A percentile compares a stretch with the other conserved stretches of the same genome.
Evolutionary conservation across 2,329 filamentous ascomycete genomes (phyloP).

Genomic region (Aspergillus texensis): DNA sequence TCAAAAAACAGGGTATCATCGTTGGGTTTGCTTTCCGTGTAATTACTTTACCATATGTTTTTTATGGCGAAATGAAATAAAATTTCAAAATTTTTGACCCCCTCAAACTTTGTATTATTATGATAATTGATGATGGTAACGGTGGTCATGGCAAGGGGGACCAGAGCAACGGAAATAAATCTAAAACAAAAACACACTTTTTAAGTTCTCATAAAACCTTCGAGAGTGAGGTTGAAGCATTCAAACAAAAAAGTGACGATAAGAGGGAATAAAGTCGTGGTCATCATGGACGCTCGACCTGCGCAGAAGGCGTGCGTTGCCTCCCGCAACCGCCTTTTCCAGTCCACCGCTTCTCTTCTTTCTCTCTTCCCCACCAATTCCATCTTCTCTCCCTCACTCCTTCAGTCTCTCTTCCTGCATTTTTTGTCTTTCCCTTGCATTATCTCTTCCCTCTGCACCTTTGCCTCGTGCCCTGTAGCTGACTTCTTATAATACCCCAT

Average conservation of each 20-base stretch:
- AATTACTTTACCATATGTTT: slow-evolving; percentile 4
- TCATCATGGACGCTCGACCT: slow-evolving; percentile 11
- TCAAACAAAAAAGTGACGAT: not conserved
- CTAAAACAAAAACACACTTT: not conserved
- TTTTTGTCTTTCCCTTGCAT: slow-evolving; percentile 16
- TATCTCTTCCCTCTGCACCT: slow-evolving; percentile 11
- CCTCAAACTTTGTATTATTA: not conserved
- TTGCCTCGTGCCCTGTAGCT: slow-evolving; percentile 17
- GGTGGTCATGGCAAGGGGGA: not conserved
- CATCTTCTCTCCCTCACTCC: slow-evolving; percentile 15
- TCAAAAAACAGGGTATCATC: not conserved
- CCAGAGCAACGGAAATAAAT: not conserved
- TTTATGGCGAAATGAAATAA: slow-evolving; percentile 5
- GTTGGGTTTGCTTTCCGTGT: not conserved
- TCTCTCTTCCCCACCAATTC: slow-evolving; percentile 13
- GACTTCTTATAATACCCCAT: slow-evolving; percentile 10
- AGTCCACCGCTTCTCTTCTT: slow-evolving; percentile 37
- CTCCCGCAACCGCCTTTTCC: slow-evolving; percentile 36
- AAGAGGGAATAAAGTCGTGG: not conserved
- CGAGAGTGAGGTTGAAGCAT: not conserved
- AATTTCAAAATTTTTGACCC: not conserved
- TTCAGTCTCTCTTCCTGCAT: slow-evolving; percentile 6
- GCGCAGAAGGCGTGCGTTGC: slow-evolving; percentile 30
- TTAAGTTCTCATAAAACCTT: not conserved
- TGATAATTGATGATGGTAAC: not conserved